Base-by-base conservation (phyloP, 164 flowering plant genomes). In the Euptelea pleiosperma region DNA sequence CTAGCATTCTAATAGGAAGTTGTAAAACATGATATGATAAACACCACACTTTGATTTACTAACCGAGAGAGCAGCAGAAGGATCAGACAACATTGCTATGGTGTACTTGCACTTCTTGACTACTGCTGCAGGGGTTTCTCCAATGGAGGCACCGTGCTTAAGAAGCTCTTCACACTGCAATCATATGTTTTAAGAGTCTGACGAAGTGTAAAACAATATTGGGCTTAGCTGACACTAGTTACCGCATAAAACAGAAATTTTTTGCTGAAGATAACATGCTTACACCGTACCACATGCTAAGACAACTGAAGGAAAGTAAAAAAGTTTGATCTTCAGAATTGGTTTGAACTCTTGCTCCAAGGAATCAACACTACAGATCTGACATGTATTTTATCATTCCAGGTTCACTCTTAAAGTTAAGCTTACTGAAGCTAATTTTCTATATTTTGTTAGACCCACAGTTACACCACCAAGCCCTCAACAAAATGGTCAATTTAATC, bases 31-130 rank as follows among this genome's bases (percentile, higher is more conserved):
- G 25, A 21, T 34, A 9, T 36, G 15, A 53, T 9, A 36, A 41
- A 43, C 48, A 35, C 18, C 22, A 48, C 2, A 44, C 26, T 14
- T 12, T 55, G 16, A 49, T 53, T 12, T 24, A 73, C 89, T 60
- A 33, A 89, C 96, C 77, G 96, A 77, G 45, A 84, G 84, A 55
- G 96, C 92, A 62, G 96, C 98, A 33, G 87, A 62, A 66, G 98
- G 98, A 81, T 93, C 97, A 29, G 98, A 84, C 63, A 93, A 35
- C 87, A 93, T 93, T 55, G 78, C 98, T 67, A 89, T 84, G 40
- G 91, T 93, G 63, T 74, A 78, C 69, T 84, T 84, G 87, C 98
- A 89, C 72, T 84, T 93, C 74, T 80, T 82, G 18, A 89, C 67
- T 6, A 93, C 96, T 21, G 82, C 89, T 34, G 96, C 97, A 33